Evolutionary conservation across 2,329 filamentous ascomycete species (phyloP).

Genomic region (Xylaria sp.): DNA sequence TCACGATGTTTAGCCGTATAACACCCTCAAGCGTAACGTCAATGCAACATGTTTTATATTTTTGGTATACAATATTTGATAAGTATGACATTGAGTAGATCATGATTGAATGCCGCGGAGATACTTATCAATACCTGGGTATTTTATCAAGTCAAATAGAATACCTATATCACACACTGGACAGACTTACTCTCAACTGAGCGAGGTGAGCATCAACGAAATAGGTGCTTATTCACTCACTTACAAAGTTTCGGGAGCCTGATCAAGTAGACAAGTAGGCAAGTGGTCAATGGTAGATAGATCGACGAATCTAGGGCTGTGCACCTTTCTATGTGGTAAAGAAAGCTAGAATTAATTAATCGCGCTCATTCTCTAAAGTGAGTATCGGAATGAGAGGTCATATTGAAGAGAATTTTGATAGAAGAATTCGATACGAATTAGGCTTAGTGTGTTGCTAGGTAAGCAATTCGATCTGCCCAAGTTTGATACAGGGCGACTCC

Average conservation of each 20-base stretch:
- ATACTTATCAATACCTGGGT: background rate
- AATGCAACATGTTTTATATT: background rate
- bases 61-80: background rate
- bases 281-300: too few relatives aligned
- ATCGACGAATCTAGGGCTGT: too few relatives aligned
- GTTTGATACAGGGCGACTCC: too few relatives aligned
- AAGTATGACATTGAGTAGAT: background rate
- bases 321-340: background rate
- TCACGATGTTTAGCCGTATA: too few relatives aligned
- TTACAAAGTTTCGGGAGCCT: too few relatives aligned
- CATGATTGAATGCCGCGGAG: background rate
- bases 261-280: too few relatives aligned
- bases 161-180: background rate
- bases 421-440: background rate
- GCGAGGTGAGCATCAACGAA: too few relatives aligned
- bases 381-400: background rate
- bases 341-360: background rate
- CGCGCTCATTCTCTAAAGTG: background rate
- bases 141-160: background rate
- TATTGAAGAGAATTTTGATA: background rate
- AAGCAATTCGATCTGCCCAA: background rate
- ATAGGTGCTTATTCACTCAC: too few relatives aligned
- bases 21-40: background rate
- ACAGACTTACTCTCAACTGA: background rate
- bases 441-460: background rate